Percentiles rank a stretch among this genome's conserved stretches.
These are phyloP conservation scores for Thymus mandschuricus DNA, from an alignment of 257 asterid species.

Conservation along the genomic window DNA sequence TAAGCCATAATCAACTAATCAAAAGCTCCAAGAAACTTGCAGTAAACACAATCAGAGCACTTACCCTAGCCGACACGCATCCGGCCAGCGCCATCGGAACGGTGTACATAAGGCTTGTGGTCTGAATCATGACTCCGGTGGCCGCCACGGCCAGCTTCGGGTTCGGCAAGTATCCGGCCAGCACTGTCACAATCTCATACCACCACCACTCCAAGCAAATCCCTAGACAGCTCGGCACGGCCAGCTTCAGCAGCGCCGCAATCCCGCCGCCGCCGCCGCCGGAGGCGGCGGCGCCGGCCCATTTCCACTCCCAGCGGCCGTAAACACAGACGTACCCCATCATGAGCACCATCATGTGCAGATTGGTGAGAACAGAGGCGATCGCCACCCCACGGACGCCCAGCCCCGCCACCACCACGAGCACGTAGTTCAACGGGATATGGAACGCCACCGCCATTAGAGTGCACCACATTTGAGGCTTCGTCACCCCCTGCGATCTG, in stretches of 20 bases:
- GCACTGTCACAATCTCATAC: constrained; percentile 87
- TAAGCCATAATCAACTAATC: neutral
- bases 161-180: constrained; percentile 84
- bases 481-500: constrained; percentile 88
- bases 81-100: constrained; percentile 97
- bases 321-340: constrained; percentile 65
- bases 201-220: constrained; percentile 99
- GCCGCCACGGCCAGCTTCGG: constrained; percentile 93
- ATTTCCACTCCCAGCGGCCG: constrained; percentile 82
- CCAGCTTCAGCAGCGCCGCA: constrained; percentile 58
- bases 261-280: constrained; percentile 43
- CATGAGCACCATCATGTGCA: constrained; percentile 78
- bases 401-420: constrained; percentile 59
- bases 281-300: constrained; percentile 49
- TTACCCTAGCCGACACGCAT: constrained; percentile 81
- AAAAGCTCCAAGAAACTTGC: neutral
- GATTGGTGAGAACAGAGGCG: constrained; percentile 84
- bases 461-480: constrained; percentile 93
- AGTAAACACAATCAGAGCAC: neutral
- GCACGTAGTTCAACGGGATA: constrained; percentile 64
- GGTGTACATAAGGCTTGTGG: constrained; percentile 88
- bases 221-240: constrained; percentile 84
- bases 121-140: constrained; percentile 83
- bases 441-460: constrained; percentile 72
- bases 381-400: constrained; percentile 85